phyloP scores from a whole-genome alignment of 208 protist species.

The Leishmania major region DNA sequence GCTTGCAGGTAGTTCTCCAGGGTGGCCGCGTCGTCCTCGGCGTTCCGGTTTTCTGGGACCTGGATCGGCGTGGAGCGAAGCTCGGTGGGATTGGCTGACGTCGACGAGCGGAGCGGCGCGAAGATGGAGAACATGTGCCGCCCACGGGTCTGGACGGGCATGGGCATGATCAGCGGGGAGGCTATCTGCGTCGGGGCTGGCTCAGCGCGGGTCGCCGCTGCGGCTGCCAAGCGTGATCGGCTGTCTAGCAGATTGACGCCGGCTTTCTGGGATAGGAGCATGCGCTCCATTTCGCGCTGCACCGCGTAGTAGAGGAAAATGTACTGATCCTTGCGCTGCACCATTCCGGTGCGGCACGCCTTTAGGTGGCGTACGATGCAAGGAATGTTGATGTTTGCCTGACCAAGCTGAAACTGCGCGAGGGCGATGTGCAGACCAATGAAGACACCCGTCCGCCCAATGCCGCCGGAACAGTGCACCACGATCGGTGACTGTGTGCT shows the following conservation, averaged over 20 bases:
- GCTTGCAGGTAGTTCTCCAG: slow-evolving; percentile 44
- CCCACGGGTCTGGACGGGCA: slow-evolving; percentile 2
- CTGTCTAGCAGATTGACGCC: slow-evolving; percentile 59
- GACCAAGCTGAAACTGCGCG: slow-evolving; percentile 73
- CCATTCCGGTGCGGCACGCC: slow-evolving; percentile 79
- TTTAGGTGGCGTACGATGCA: slow-evolving; percentile 71
- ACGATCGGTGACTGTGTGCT: slow-evolving; percentile 65
- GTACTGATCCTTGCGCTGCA: slow-evolving; percentile 87
- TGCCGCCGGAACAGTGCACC: slow-evolving; percentile 88
- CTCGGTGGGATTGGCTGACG: background rate
- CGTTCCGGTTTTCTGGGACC: slow-evolving; percentile 18
- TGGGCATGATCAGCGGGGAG: slow-evolving; percentile 26
- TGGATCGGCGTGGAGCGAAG: slow-evolving; percentile 15
- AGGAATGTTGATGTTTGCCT: slow-evolving; percentile 54
- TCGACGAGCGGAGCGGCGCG: background rate
- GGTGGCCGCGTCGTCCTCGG: slow-evolving; percentile 24
- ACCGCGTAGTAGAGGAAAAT: slow-evolving; percentile 76
- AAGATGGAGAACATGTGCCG: slow-evolving; percentile 6
- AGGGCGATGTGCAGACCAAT: slow-evolving; percentile 79
- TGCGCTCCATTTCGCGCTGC: slow-evolving; percentile 79
- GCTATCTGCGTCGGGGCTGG: slow-evolving; percentile 16
- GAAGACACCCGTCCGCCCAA: slow-evolving; percentile 90
- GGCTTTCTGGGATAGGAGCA: slow-evolving; percentile 68
- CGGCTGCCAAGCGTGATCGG: slow-evolving; percentile 12
- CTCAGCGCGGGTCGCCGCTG: background rate